phyloP scores from a whole-genome alignment of 176 grass and related monocot species.

The Juncus effusus region DNA sequence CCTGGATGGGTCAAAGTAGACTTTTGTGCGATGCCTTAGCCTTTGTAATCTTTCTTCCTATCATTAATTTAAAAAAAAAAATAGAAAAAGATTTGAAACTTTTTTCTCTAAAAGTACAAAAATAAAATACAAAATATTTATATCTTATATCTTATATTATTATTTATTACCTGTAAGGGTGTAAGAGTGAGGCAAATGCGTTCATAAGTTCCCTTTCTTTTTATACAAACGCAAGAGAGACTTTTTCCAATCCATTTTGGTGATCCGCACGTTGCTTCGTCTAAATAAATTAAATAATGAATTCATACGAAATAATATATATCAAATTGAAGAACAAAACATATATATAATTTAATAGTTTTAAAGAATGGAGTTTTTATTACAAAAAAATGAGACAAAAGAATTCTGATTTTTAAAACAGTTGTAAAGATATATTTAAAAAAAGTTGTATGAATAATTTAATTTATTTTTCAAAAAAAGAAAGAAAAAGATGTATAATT shows the following conservation, averaged over 20 bases:
- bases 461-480: background rate
- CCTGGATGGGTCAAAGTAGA: conserved; percentile 84
- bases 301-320: too few species aligned
- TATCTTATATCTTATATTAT: background rate
- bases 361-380: too few species aligned
- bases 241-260: conserved; percentile 97
- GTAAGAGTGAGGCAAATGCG: conserved; percentile 88
- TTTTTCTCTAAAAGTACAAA: conserved; percentile 14
- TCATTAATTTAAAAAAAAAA: conserved; percentile 30
- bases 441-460: conserved; percentile 2
- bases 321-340: too few species aligned
- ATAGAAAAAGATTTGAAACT: conserved; percentile 8
- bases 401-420: too few species aligned
- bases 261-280: conserved; percentile 84
- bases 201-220: conserved; percentile 72
- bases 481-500: too few species aligned
- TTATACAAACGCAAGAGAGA: conserved; percentile 91
- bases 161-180: conserved; percentile 56
- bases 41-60: conserved; percentile 91
- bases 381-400: too few species aligned
- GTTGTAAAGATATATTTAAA: background rate
- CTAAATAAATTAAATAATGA: conserved; percentile 31
- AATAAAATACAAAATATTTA: background rate
- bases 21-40: conserved; percentile 77
- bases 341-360: too few species aligned